phyloP scores from a whole-genome alignment of 768 basidiomycete genomes.

The Tulasnella sp. region DNA sequence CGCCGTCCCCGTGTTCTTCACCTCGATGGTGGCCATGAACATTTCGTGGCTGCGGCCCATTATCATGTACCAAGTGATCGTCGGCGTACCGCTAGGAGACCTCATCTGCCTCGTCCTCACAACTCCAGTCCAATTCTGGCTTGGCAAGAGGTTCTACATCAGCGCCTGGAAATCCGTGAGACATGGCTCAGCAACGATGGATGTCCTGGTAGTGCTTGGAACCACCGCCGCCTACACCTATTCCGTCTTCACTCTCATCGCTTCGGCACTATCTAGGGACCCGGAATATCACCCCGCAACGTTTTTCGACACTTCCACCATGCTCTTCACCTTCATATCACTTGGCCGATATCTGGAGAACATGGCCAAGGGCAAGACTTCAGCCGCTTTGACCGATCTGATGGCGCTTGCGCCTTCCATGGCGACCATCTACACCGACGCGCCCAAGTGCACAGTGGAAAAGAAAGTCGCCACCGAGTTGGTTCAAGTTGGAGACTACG shows the following conservation, averaged over 20 bases:
- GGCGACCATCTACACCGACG: constrained; percentile 93
- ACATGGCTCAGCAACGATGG: constrained; percentile 94
- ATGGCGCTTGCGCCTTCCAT: constrained; percentile 95
- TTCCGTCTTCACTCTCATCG: constrained; percentile 71
- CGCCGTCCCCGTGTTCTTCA: constrained; percentile 91
- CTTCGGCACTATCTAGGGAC: constrained; percentile 64
- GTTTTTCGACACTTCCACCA: constrained; percentile 99
- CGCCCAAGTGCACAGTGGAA: constrained; percentile 75
- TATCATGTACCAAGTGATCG: constrained; percentile 55
- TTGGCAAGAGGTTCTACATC: constrained; percentile 84
- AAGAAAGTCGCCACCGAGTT: constrained; percentile 93
- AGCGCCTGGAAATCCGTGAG: constrained; percentile 90
- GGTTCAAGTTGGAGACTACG: constrained; percentile 88
- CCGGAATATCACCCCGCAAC: constrained; percentile 77
- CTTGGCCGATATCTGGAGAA: constrained; percentile 96
- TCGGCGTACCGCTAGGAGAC: constrained; percentile 81
- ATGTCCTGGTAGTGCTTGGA: constrained; percentile 93
- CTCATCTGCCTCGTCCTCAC: constrained; percentile 74
- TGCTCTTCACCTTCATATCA: constrained; percentile 97
- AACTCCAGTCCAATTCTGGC: constrained; percentile 91
- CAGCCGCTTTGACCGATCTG: constrained; percentile 92
- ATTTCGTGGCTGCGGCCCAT: constrained; percentile 63
- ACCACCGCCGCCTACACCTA: constrained; percentile 94
- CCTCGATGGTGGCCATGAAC: constrained; percentile 80
- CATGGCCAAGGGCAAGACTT: constrained; percentile 94